phyloP scores from a whole-genome alignment of 1,139 yeast genomes.

The Sugiyamaella pinicola region DNA sequence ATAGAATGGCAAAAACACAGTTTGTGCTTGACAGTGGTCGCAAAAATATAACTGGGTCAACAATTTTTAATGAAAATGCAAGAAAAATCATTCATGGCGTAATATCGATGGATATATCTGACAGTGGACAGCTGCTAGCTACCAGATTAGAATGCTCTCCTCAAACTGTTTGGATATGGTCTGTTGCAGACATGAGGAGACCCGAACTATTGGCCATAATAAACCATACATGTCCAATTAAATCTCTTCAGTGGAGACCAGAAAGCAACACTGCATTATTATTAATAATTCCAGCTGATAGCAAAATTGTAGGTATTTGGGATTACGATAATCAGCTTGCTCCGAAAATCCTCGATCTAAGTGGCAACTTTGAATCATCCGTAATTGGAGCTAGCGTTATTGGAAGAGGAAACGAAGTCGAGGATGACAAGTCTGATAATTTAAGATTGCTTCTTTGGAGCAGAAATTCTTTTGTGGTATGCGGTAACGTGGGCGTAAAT shows the following conservation, averaged over 20 bases:
- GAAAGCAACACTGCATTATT: slow-evolving; percentile 14
- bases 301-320: slow-evolving; percentile 30
- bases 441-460: slow-evolving; percentile 13
- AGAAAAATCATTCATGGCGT: neutral
- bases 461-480: slow-evolving; percentile 4
- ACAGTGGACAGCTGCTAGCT: slow-evolving; percentile 26
- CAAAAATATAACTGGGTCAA: neutral
- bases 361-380: slow-evolving; percentile 10
- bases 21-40: neutral
- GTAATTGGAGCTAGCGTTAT: slow-evolving; percentile 10
- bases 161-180: slow-evolving; percentile 33
- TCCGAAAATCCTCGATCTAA: slow-evolving; percentile 25
- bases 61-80: slow-evolving; percentile 14
- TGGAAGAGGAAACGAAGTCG: slow-evolving; percentile 3
- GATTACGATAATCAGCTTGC: slow-evolving; percentile 12
- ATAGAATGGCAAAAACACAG: slow-evolving; percentile 15
- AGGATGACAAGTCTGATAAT: neutral
- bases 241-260: slow-evolving; percentile 26
- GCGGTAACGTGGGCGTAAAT: slow-evolving; percentile 2
- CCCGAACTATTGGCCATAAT: slow-evolving; percentile 25
- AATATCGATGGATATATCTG: slow-evolving; percentile 24
- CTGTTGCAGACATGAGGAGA: slow-evolving; percentile 9
- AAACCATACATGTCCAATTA: slow-evolving; percentile 27
- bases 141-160: slow-evolving; percentile 28
- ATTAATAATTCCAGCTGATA: slow-evolving; percentile 25